These are phyloP conservation scores for Cinnamomum micranthum DNA, from an alignment of 164 flowering plant genomes.

Conservation along the genomic window DNA sequence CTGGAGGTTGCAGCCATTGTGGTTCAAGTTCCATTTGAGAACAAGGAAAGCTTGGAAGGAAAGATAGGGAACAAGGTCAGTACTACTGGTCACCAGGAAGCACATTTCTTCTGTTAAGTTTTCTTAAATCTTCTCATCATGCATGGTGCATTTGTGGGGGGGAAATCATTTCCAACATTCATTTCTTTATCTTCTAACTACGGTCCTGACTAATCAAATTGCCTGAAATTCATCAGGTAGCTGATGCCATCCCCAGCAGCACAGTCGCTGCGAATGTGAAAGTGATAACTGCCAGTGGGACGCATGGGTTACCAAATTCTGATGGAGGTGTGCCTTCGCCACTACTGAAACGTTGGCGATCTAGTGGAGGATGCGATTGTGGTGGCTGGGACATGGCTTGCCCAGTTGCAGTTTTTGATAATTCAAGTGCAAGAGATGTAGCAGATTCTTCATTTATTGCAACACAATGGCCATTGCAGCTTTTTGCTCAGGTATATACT, in stretches of 20 bases:
- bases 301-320: constrained; percentile 62
- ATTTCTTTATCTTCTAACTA: not conserved
- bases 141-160: not conserved
- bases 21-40: constrained; percentile 60
- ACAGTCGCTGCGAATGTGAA: constrained; percentile 34
- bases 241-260: constrained; percentile 12
- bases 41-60: constrained; percentile 59
- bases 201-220: too few species aligned
- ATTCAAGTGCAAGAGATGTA: constrained; percentile 20
- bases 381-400: constrained; percentile 99
- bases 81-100: constrained; percentile 22
- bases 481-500: constrained; percentile 65
- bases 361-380: constrained; percentile 94
- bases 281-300: constrained; percentile 68
- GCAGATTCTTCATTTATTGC: constrained; percentile 27
- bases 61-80: constrained; percentile 28
- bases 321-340: constrained; percentile 58
- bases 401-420: constrained; percentile 56
- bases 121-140: not conserved
- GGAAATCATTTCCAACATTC: not conserved
- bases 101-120: not conserved
- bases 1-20: constrained; percentile 77
- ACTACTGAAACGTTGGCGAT: constrained; percentile 81
- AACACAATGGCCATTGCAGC: constrained; percentile 39
- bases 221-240: not conserved